A percentile compares a stretch with the other conserved stretches of the same genome.
phyloP scores from a whole-genome alignment of 2,329 filamentous ascomycete species.

The Fusarium siculi region DNA sequence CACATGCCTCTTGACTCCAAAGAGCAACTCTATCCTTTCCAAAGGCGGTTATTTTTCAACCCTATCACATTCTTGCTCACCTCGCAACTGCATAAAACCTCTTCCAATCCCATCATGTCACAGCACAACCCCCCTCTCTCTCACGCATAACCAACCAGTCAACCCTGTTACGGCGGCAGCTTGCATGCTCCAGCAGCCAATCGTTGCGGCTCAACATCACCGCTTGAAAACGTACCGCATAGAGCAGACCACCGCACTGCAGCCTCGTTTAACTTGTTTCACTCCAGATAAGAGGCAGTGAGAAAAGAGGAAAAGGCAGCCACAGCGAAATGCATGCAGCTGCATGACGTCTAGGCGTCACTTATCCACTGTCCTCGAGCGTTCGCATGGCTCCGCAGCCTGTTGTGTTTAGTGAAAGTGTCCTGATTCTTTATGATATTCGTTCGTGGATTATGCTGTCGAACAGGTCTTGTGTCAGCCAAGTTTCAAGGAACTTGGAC shows the following conservation, averaged over 20 bases:
- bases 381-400: conserved; percentile 21
- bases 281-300: conserved; percentile 7
- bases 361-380: not conserved
- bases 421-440: conserved; percentile 16
- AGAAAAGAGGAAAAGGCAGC: conserved; percentile 15
- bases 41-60: conserved; percentile 12
- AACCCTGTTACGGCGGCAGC: conserved; percentile 16
- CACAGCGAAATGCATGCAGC: conserved; percentile 14
- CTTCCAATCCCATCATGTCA: conserved; percentile 23
- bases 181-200: conserved; percentile 30
- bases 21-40: not conserved
- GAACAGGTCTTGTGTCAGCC: conserved; percentile 10
- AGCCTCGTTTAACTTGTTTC: conserved; percentile 37
- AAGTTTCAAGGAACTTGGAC: conserved; percentile 26
- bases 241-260: conserved; percentile 22
- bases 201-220: conserved; percentile 20
- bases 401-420: conserved; percentile 16
- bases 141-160: conserved; percentile 15
- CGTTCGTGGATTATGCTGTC: not conserved
- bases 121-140: conserved; percentile 18
- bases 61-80: not conserved
- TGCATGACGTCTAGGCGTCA: conserved; percentile 29
- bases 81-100: conserved; percentile 5
- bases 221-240: conserved; percentile 5
- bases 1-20: not conserved